These are phyloP conservation scores for Pseudocercospora vitis DNA, from an alignment of 2,329 filamentous ascomycete genomes.

Conservation along the genomic window DNA sequence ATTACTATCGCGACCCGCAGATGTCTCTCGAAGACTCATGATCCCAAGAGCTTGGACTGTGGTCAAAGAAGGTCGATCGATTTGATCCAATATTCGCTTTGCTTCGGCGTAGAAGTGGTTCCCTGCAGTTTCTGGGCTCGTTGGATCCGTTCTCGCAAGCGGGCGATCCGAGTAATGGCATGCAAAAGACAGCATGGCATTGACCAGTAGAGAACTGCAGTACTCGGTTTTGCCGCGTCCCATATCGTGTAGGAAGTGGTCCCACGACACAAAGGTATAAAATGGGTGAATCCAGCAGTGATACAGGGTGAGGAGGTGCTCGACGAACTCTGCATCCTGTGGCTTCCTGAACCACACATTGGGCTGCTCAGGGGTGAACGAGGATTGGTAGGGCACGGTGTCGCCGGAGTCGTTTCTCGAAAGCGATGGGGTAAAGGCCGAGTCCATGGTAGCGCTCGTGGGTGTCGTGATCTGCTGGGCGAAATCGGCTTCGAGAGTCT, in stretches of 20 bases:
- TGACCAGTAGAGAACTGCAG: slow-evolving; percentile 57
- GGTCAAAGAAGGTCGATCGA: slow-evolving; percentile 62
- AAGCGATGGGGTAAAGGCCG: slow-evolving; percentile 11
- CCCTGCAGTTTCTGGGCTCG: slow-evolving; percentile 64
- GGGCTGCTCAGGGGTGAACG: slow-evolving; percentile 14
- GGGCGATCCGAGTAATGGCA: slow-evolving; percentile 58
- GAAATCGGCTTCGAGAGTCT: slow-evolving; percentile 38
- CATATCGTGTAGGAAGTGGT: slow-evolving; percentile 69
- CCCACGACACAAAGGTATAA: slow-evolving; percentile 70
- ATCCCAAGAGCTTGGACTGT: slow-evolving; percentile 74
- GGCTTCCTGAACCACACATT: slow-evolving; percentile 35
- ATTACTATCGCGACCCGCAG: slow-evolving; percentile 65
- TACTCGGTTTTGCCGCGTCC: slow-evolving; percentile 60
- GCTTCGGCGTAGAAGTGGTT: slow-evolving; percentile 74
- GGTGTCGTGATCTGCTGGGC: slow-evolving; percentile 31
- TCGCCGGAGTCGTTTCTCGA: slow-evolving; percentile 27
- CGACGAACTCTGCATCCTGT: slow-evolving; percentile 38
- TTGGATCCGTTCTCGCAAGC: slow-evolving; percentile 61
- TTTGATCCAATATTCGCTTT: slow-evolving; percentile 58
- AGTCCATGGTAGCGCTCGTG: slow-evolving; percentile 14
- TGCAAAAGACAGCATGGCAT: slow-evolving; percentile 38
- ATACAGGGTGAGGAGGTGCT: slow-evolving; percentile 39
- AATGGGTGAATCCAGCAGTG: slow-evolving; percentile 68
- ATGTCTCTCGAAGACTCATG: slow-evolving; percentile 74
- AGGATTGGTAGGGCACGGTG: slow-evolving; percentile 3